A percentile compares a stretch with the other conserved stretches of the same genome.
These are phyloP conservation scores for Colletotrichum scovillei DNA, from an alignment of 2,329 filamentous ascomycete species.

Conservation along the genomic window DNA sequence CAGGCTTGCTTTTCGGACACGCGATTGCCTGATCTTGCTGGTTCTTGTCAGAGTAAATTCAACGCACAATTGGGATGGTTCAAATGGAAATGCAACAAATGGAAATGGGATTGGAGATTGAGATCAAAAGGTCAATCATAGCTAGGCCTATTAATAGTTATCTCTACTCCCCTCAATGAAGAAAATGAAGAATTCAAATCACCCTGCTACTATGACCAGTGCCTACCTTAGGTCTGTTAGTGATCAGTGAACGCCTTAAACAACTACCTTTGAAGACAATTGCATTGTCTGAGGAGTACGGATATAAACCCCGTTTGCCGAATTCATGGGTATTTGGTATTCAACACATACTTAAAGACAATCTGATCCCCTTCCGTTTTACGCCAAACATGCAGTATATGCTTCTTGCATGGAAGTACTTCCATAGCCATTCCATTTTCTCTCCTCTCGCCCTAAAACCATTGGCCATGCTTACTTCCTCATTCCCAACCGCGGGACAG, in stretches of 20 bases:
- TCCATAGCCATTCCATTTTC: constrained; percentile 10
- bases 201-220: background rate
- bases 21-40: constrained; percentile 2
- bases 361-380: constrained; percentile 30
- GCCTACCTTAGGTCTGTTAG: background rate
- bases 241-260: background rate
- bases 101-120: constrained; percentile 5
- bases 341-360: constrained; percentile 36
- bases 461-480: background rate
- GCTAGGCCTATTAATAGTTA: constrained; percentile 19
- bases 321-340: constrained; percentile 37
- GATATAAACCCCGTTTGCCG: background rate
- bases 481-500: background rate
- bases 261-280: background rate
- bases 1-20: constrained; percentile 20
- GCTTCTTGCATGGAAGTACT: constrained; percentile 22
- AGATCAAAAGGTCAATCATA: background rate
- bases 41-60: constrained; percentile 21
- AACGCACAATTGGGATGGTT: background rate
- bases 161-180: background rate
- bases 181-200: background rate
- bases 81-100: background rate
- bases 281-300: background rate
- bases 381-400: constrained; percentile 36
- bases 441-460: background rate